Evolutionary conservation across 2,329 filamentous ascomycete species (phyloP), one percentile per base, ranked within the genome.

Genomic region (Chaetomium sp.): DNA sequence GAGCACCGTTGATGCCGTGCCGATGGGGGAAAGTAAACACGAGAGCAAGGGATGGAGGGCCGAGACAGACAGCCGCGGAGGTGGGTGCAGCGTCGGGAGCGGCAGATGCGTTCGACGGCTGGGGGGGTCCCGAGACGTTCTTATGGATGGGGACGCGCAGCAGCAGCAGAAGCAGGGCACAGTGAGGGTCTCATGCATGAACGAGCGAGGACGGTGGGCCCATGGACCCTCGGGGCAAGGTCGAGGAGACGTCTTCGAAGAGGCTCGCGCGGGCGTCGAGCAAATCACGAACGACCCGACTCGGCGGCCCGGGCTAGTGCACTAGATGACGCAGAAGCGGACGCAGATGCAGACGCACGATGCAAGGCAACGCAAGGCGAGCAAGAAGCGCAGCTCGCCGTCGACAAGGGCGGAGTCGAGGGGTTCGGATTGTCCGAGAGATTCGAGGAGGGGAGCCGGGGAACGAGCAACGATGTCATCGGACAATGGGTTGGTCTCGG

Each of bases 121-220:
- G 51, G 50, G 43, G 52, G 55, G 59, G 54, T 53, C 57, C 57
- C 59, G 8, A 65, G 66, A 66, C 65, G 64, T 59, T 63, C 65
- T 64, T 63, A 66, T 27, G 19, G 19, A 27, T 27, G 19, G 66
- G 65, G 67, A 63, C 61, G 55, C 66, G 66, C 65, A 56, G 53
- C 65, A 58, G 50, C 10, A 43, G 53, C 60, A 61, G 55, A 49
- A 54, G 51, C 60, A 62, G 54, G 51, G 59, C 60, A 59, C 54
- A 50, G 48, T 56, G 61, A 64, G 57, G 58, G 62, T 66, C 62
- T 65, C 61, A 58, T 69, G 67, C 67, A 70, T 69, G 66, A 66
- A 69, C 67, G 66, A 67, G 60, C 59, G 59, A 58, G 44, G 42
- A 44, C 44, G 44, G 54, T 44, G 65, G 67, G 64, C 65, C 58